These are phyloP conservation scores for Tephrocybe sp. DNA, from an alignment of 768 basidiomycete species.

Conservation along the genomic window DNA sequence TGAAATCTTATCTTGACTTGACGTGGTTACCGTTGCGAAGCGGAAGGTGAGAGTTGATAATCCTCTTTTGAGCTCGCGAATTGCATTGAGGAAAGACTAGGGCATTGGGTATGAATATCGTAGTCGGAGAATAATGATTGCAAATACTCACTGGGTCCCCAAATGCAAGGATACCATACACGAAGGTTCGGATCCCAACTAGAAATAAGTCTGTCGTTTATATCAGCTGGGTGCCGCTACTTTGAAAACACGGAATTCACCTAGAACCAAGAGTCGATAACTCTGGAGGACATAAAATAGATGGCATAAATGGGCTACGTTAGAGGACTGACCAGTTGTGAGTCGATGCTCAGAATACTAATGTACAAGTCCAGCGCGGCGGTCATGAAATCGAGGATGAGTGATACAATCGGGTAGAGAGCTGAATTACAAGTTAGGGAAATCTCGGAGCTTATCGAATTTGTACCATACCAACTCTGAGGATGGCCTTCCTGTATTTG, in stretches of 20 bases:
- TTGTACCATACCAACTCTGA: conserved; percentile 16
- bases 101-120: not conserved
- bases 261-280: conserved; percentile 17
- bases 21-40: not conserved
- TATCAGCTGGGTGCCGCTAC: not conserved
- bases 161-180: conserved; percentile 17
- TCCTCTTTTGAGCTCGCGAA: not conserved
- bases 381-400: conserved; percentile 20
- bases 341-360: too few relatives aligned
- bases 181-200: conserved; percentile 17
- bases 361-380: conserved; percentile 18
- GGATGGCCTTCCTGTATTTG: conserved; percentile 11
- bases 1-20: not conserved
- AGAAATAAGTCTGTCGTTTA: conserved; percentile 13
- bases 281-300: conserved; percentile 8
- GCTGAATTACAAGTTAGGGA: too few relatives aligned
- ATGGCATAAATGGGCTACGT: not conserved
- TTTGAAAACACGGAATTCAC: conserved; percentile 1
- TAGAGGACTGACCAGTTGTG: not conserved
- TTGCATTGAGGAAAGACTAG: not conserved
- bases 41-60: not conserved
- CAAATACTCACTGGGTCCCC: conserved; percentile 16
- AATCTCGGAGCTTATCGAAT: too few relatives aligned
- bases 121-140: not conserved
- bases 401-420: conserved; percentile 25